Base-by-base conservation (phyloP, 257 asterid species). In the Rauvolfia tetraphylla region DNA sequence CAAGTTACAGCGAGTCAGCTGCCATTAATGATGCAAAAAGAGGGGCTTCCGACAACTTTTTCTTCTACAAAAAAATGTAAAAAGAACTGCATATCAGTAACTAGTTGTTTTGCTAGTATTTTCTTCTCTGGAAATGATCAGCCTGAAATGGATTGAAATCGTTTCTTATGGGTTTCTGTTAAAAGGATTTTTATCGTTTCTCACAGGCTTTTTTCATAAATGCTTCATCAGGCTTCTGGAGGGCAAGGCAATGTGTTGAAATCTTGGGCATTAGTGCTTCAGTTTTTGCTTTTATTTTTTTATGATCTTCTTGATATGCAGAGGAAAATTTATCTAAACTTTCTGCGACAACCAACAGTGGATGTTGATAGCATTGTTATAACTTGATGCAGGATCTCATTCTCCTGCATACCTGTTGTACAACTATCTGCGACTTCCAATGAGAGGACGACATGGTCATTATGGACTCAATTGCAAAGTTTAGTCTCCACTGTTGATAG, bases 391-490 rank as follows among this genome's bases (percentile, higher is more conserved):
- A 17, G 29, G 49, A 51, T 71, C 31, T 33, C 46, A 3, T 56
- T 36, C 53, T 36, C 25, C 41, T 25, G 61, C 14, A 23, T 36
- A 27, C 10, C 14, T 8, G 68, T 46, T 57, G n/a, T 31, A 34
- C 23, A 46, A 17, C 68, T 62, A 34, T 29, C 27, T 41, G 22
- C 46, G 46, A 29, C 31, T 38, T 5, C 17, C 25, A 48, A n/a
- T 49, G 39, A 72, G 68, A 63, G 57, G 41, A 31, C 4, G 53
- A 62, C 53, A 49, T 71, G 58, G 49, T 29, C 29, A 34, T 83
- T 77, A 79, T 80, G 85, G 85, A 82, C 68, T 75, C 69, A 77
- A 67, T 54, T 42, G 44, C 41, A 15, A 25, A n/a, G 48, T 69
- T 25, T 53, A 68, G 29, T 36, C 36, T 53, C 70, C 74, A 31